phyloP scores from a whole-genome alignment of 768 basidiomycete species.

The Agrocybe chaxingu region DNA sequence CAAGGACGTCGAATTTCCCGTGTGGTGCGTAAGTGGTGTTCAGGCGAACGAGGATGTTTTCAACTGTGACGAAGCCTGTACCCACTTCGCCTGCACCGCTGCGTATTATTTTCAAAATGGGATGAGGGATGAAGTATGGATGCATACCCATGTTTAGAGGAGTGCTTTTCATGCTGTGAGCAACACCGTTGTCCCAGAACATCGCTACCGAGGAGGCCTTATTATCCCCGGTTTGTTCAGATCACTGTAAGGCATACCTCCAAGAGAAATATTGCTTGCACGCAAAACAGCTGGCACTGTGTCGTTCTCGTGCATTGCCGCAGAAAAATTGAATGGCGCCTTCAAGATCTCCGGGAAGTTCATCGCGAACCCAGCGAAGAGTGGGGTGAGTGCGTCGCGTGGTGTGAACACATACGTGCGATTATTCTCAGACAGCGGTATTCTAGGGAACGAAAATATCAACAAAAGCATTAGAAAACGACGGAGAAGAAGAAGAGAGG shows the following conservation, averaged over 20 bases:
- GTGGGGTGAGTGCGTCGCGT: constrained; percentile 22
- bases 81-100: constrained; percentile 22
- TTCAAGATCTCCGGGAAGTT: constrained; percentile 25
- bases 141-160: constrained; percentile 24
- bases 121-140: not conserved
- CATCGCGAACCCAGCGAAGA: constrained; percentile 31
- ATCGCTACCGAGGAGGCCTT: constrained; percentile 15
- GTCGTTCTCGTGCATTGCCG: constrained; percentile 3
- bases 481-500: not conserved
- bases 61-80: constrained; percentile 30
- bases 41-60: constrained; percentile 32
- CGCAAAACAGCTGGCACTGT: constrained; percentile 3
- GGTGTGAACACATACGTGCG: constrained; percentile 33
- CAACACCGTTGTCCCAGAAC: constrained; percentile 33
- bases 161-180: constrained; percentile 24
- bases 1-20: constrained; percentile 24
- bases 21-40: constrained; percentile 30
- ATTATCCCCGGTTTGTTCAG: no score
- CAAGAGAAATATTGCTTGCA: constrained; percentile 5
- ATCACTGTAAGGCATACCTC: constrained; percentile 3
- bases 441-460: not conserved
- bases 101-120: not conserved
- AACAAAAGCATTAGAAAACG: not conserved
- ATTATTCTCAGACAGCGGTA: constrained; percentile 6
- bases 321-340: constrained; percentile 12